Evolutionary conservation across 1,284 basidiomycete species (phyloP).

Genomic region (Irpex sp.): DNA sequence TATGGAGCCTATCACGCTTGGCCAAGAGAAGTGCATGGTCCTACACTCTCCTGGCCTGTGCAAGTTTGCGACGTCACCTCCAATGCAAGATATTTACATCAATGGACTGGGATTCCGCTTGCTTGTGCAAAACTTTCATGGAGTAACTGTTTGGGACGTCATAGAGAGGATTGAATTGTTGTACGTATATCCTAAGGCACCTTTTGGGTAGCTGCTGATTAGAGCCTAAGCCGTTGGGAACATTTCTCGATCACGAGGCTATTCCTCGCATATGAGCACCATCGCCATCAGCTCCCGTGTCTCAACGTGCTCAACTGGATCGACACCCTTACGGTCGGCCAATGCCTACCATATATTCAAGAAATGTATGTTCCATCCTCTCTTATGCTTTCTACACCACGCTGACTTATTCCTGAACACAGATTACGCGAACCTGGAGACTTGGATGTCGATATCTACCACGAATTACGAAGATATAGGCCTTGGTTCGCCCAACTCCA

Average conservation of each 20-base stretch:
- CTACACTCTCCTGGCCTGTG: background rate
- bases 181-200: background rate
- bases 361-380: background rate
- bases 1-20: background rate
- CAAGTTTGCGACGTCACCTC: constrained; percentile 3
- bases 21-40: background rate
- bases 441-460: background rate
- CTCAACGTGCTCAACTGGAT: background rate
- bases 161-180: background rate
- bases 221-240: background rate
- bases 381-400: background rate
- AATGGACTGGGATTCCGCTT: background rate
- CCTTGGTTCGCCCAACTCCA: background rate
- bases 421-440: background rate
- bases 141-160: constrained; percentile 3
- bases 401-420: no score
- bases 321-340: background rate
- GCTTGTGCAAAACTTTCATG: background rate
- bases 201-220: background rate
- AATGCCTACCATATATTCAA: background rate
- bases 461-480: background rate
- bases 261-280: background rate
- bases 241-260: background rate
- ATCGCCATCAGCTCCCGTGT: background rate
- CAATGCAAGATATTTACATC: background rate